phyloP scores from a whole-genome alignment of 75 land plant species.

The Selaginella moellendorffii region DNA sequence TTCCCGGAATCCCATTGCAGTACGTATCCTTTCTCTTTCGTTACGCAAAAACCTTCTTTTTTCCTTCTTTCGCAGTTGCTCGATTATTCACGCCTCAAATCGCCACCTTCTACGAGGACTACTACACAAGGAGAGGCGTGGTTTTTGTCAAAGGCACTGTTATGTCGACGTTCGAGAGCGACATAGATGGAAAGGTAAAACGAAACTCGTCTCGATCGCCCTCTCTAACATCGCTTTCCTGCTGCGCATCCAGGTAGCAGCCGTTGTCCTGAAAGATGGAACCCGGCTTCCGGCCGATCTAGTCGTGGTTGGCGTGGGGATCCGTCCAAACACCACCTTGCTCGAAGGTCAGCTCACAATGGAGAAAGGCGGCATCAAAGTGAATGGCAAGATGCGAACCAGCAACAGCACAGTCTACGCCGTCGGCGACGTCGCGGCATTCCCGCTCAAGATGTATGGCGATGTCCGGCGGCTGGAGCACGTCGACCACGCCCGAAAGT shows the following conservation, averaged over 20 bases:
- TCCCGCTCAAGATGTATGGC: constrained; percentile 65
- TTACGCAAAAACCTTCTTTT: no score
- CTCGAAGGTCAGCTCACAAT: constrained; percentile 63
- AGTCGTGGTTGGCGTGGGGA: constrained; percentile 91
- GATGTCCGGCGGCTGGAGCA: constrained; percentile 59
- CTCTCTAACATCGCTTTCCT: no score
- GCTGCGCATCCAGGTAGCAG: constrained; percentile 59
- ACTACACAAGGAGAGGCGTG: constrained; percentile 65
- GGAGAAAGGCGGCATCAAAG: constrained; percentile 92
- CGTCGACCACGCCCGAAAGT: constrained; percentile 76
- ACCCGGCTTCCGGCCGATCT: constrained; percentile 45
- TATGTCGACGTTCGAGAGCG: constrained; percentile 60
- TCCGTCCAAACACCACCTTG: constrained; percentile 50
- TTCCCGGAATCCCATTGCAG: constrained; percentile 86
- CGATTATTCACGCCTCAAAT: constrained; percentile 85
- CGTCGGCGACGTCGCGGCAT: constrained; percentile 81
- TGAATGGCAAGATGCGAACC: constrained; percentile 57
- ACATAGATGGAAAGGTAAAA: constrained; percentile 48
- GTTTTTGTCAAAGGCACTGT: constrained; percentile 66
- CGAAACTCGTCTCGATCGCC: no score
- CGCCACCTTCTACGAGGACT: constrained; percentile 75
- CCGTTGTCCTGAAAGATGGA: constrained; percentile 66
- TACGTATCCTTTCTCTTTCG: constrained; percentile 31
- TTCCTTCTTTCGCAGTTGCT: constrained; percentile 30
- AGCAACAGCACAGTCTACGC: constrained; percentile 74